Base-by-base conservation (phyloP, 2,329 filamentous ascomycete genomes). In the Talaromyces albobiverticillius region DNA sequence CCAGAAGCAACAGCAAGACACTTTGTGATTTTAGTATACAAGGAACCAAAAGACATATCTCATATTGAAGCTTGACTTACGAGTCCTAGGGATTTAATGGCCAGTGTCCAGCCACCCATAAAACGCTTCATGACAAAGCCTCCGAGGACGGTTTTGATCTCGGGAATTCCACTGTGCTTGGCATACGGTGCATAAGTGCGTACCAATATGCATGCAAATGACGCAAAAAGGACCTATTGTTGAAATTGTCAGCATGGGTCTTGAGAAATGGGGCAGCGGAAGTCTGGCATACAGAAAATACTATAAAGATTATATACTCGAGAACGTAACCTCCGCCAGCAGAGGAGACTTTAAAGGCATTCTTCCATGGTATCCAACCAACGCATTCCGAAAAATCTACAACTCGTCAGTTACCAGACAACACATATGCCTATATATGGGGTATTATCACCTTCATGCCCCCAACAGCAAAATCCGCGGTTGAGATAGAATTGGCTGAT, bases 101-200 rank as follows among this genome's bases (percentile, higher is more conserved):
- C 71, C 66, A 97, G 76, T 1, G 93, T 96, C 92, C 92, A 96
- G 29, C 80, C 79, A 9, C 92, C 90, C 65, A 97, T 78, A 64
- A 97, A 95, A 56, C 86, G 83, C 57, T 86, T 82, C 58, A 99
- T 96, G 29, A 99, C 87, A 69, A 96, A 96, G 5, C 93, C 93
- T 38, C 93, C 93, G 51, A 99, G 76, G 8, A 99, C 84, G 2
- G 92, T 96, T 78, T 99, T 99, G 74, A 99, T 95, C 76, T 99
- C 93, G 5, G 93, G 91, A 62, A 99, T 96, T 73, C 93, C 93
- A 68, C 90, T 96, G 67, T 97, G 93, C 68, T 89, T 93, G 46
- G 93, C 93, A 72, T 96, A 90, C 4, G 88, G 79, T 22, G 90
- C 90, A 71, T 92, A 97, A 62, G 87, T 84, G 63, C 87, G 84